Percentiles rank a stretch among this genome's conserved stretches.
Conservation (phyloP, 345 rosid genomes). For the Rhodomyrtus tomentosa region DNA sequence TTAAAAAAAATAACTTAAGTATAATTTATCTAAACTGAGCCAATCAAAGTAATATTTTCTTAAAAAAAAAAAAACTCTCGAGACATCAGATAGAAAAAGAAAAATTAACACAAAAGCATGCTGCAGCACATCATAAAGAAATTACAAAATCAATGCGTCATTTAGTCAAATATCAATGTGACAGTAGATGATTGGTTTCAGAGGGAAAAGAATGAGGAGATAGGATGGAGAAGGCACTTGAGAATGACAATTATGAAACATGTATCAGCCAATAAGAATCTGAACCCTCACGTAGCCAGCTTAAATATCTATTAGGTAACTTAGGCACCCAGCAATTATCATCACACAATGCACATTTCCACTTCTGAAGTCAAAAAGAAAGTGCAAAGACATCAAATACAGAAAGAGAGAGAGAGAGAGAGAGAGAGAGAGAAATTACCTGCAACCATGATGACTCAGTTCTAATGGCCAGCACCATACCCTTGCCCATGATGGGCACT, state of each 20-base stretch:
- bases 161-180: background rate
- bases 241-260: background rate
- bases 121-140: background rate
- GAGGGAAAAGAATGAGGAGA: background rate
- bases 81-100: background rate
- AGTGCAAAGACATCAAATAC: background rate
- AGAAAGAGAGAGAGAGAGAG: no score
- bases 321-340: background rate
- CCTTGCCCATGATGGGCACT: conserved; percentile 29
- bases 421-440: conserved; percentile 28
- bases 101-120: background rate
- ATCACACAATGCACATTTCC: background rate
- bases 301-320: background rate
- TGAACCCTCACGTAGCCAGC: background rate
- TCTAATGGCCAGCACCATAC: conserved; percentile 20
- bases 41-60: background rate
- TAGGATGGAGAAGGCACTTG: background rate
- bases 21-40: background rate
- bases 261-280: background rate
- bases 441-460: background rate
- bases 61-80: no score
- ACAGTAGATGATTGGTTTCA: background rate
- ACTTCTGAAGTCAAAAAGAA: background rate
- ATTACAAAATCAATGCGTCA: background rate
- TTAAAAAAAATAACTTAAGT: background rate